Conservation (phyloP, 2,329 filamentous ascomycete genomes). For the Hymenoscyphus occultus region DNA sequence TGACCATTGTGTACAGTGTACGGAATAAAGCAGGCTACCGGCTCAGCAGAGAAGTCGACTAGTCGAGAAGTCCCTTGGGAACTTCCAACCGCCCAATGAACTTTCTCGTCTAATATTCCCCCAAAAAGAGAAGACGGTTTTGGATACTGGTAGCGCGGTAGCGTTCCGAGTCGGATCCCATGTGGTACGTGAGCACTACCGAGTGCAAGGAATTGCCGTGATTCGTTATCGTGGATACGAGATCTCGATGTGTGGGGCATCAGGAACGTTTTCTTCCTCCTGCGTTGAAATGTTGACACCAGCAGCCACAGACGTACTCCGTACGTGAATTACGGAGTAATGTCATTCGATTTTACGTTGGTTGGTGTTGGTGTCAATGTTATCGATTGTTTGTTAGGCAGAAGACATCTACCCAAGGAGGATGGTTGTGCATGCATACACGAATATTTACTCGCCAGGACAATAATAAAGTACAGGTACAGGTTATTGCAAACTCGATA, state of each 20-base stretch:
- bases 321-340: not conserved
- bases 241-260: not conserved
- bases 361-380: not conserved
- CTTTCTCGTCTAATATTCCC: constrained; percentile 17
- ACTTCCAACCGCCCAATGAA: constrained; percentile 5
- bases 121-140: constrained; percentile 3
- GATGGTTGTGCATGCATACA: constrained; percentile 8
- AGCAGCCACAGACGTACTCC: not conserved
- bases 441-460: constrained; percentile 1
- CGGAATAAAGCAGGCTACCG: not conserved
- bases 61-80: not conserved
- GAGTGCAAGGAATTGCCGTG: constrained; percentile 5
- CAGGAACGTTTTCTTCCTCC: not conserved
- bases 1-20: not conserved
- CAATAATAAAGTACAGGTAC: not conserved
- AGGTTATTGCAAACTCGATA: not conserved
- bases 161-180: not conserved
- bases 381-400: not conserved
- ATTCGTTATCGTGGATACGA: not conserved
- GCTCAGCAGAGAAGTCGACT: no score
- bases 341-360: not conserved
- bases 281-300: not conserved
- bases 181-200: constrained; percentile 2
- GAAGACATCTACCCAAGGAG: not conserved
- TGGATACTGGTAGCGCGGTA: not conserved